A percentile compares a stretch with the other conserved stretches of the same genome.
These are phyloP conservation scores for Madurella fahalii DNA, from an alignment of 2,329 filamentous ascomycete genomes.

Conservation along the genomic window DNA sequence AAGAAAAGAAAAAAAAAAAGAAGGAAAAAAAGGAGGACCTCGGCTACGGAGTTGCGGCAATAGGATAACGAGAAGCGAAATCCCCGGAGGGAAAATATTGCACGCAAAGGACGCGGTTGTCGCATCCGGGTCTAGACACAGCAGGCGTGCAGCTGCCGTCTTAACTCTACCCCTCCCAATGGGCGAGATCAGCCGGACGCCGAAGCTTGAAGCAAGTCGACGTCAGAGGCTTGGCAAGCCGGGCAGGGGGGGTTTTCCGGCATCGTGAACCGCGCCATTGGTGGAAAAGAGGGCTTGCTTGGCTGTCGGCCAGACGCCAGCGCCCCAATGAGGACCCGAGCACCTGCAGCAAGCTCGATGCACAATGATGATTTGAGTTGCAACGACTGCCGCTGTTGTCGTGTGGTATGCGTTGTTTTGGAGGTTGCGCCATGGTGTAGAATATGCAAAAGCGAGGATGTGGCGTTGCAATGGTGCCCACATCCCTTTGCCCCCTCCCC, in stretches of 20 bases:
- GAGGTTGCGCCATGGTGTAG: too few species aligned
- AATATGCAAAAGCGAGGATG: too few species aligned
- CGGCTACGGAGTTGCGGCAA: too few species aligned
- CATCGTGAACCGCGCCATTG: constrained; percentile 11
- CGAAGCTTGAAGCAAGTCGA: constrained; percentile 20
- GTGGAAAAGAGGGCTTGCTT: constrained; percentile 6
- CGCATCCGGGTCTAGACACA: neutral
- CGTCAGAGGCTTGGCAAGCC: constrained; percentile 24
- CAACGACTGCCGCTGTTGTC: neutral
- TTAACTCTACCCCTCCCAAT: neutral
- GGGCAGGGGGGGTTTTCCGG: constrained; percentile 3
- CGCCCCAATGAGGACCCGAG: constrained; percentile 9
- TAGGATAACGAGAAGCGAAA: too few species aligned
- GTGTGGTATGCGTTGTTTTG: neutral
- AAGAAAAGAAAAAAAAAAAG: too few species aligned
- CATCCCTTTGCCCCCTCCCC: too few species aligned
- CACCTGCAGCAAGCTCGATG: constrained; percentile 5
- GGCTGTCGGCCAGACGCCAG: neutral
- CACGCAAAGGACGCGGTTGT: neutral
- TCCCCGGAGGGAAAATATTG: neutral
- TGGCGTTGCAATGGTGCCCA: too few species aligned
- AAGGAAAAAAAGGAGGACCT: too few species aligned
- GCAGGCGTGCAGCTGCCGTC: neutral
- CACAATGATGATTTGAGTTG: constrained; percentile 14
- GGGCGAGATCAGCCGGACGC: constrained; percentile 3